A percentile compares a stretch with the other conserved stretches of the same genome.
Evolutionary conservation across 2,329 filamentous ascomycete genomes (phyloP).

Genomic region (Emydomyces testavorans): DNA sequence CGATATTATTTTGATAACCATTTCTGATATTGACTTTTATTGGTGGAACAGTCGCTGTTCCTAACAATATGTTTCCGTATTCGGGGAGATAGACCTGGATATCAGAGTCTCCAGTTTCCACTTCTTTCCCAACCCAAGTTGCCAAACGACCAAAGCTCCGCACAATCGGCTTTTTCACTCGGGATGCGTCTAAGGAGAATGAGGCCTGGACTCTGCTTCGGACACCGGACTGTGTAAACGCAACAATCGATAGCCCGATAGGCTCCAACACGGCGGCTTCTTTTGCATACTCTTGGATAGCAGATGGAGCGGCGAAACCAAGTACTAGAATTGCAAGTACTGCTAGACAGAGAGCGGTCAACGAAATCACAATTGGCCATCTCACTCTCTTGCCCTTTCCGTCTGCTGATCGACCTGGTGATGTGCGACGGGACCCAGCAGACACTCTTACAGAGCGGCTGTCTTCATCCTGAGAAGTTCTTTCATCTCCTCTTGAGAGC

Average conservation of each 20-base stretch:
- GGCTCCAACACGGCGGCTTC: constrained; percentile 72
- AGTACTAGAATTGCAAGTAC: constrained; percentile 60
- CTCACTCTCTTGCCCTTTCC: constrained; percentile 32
- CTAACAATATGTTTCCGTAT: constrained; percentile 65
- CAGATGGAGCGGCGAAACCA: constrained; percentile 69
- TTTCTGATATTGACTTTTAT: constrained; percentile 67
- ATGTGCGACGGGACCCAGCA: constrained; percentile 17
- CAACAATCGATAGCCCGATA: constrained; percentile 71
- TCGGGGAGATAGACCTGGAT: constrained; percentile 73
- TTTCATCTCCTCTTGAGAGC: constrained; percentile 18
- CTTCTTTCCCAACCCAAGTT: constrained; percentile 66
- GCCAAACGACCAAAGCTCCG: constrained; percentile 64
- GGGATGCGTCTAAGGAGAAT: constrained; percentile 66
- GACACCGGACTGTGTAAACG: constrained; percentile 67
- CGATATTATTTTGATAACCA: constrained; percentile 62
- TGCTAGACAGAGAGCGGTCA: constrained; percentile 52
- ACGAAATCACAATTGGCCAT: constrained; percentile 71
- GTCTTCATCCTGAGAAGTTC: constrained; percentile 19
- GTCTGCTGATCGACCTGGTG: constrained; percentile 14
- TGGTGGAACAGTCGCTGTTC: constrained; percentile 63
- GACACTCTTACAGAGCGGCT: constrained; percentile 18
- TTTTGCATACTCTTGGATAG: constrained; percentile 75
- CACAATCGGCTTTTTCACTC: constrained; percentile 59
- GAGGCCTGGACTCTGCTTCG: constrained; percentile 69
- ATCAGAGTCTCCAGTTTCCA: constrained; percentile 61